Percentiles rank a stretch among this genome's conserved stretches.
Conservation (phyloP, 139 green algal genomes). For the Trebouxia sp. region DNA sequence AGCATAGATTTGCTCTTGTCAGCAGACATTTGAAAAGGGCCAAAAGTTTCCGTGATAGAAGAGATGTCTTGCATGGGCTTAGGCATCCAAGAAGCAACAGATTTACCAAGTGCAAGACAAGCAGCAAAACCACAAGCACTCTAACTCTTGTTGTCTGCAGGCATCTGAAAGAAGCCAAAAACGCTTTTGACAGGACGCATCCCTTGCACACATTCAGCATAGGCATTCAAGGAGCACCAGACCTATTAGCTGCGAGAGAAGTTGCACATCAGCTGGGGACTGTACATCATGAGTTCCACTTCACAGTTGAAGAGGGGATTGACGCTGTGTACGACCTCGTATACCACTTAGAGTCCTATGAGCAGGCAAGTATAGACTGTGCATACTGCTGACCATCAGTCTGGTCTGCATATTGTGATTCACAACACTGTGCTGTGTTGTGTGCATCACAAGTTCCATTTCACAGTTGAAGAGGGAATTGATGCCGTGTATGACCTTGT, state of each 20-base stretch:
- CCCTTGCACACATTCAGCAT: slow-evolving; percentile 91
- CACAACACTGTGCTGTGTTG: too few species aligned
- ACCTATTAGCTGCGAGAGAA: slow-evolving; percentile 86
- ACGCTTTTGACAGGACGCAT: slow-evolving; percentile 56
- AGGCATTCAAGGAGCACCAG: slow-evolving; percentile 87
- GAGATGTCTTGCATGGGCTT: too few species aligned
- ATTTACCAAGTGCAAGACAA: too few species aligned
- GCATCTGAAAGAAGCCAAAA: slow-evolving; percentile 60
- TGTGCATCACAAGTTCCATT: slow-evolving; percentile 95
- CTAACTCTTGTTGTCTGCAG: too few species aligned
- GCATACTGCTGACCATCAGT: neutral
- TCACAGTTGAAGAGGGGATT: slow-evolving; percentile 95
- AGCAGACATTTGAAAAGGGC: too few species aligned
- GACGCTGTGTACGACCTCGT: slow-evolving; percentile 95
- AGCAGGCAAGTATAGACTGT: slow-evolving; percentile 55
- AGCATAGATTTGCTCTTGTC: too few species aligned
- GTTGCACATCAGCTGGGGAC: slow-evolving; percentile 94
- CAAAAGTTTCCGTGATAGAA: too few species aligned
- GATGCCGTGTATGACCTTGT: slow-evolving; percentile 64
- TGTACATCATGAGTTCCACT: slow-evolving; percentile 95
- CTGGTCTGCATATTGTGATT: too few species aligned
- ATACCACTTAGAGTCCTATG: slow-evolving; percentile 94
- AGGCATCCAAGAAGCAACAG: too few species aligned
- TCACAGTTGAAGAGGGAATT: slow-evolving; percentile 95
- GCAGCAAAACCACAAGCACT: too few species aligned